phyloP scores from a whole-genome alignment of 352 stramenopile genomes.

The Phytopythium ostracodes region DNA sequence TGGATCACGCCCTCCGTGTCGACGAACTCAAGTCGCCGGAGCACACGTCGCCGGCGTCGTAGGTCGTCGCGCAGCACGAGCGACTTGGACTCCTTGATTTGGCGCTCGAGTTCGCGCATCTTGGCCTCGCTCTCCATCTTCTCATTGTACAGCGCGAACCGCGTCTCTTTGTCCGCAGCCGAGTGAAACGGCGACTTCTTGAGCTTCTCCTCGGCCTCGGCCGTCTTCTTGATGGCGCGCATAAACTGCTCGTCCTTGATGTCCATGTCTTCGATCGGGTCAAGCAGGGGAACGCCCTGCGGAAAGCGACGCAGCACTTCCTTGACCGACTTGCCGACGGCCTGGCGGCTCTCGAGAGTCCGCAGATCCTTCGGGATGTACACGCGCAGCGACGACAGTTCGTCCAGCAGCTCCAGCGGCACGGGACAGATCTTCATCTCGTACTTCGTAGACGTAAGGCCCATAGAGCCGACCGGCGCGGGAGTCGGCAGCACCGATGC shows the following conservation, averaged over 20 bases:
- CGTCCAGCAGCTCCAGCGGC: constrained; percentile 70
- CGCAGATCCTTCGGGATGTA: constrained; percentile 85
- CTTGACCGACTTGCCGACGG: constrained; percentile 75
- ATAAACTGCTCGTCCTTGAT: constrained; percentile 91
- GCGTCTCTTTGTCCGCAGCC: constrained; percentile 67
- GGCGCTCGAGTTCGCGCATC: constrained; percentile 90
- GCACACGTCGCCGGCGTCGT: constrained; percentile 94
- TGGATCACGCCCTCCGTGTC: constrained; percentile 96
- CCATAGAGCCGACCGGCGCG: constrained; percentile 55
- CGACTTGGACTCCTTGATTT: constrained; percentile 93
- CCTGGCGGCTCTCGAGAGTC: constrained; percentile 64
- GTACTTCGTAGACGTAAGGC: constrained; percentile 37
- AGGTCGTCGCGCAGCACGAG: constrained; percentile 96
- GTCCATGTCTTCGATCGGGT: constrained; percentile 94
- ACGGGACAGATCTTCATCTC: constrained; percentile 88
- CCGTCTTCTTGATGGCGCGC: constrained; percentile 83
- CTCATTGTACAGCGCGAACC: constrained; percentile 87
- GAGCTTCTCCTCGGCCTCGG: constrained; percentile 72
- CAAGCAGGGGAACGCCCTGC: constrained; percentile 87
- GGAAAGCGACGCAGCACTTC: constrained; percentile 74
- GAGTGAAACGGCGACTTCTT: constrained; percentile 61
- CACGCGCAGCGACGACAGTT: constrained; percentile 75
- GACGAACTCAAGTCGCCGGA: constrained; percentile 96
- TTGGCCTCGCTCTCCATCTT: constrained; percentile 92
- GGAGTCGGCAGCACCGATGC: constrained; percentile 36